Evolutionary conservation across 1,284 basidiomycete species (phyloP), one percentile per base, ranked within the genome.

Genomic region (Bjerkandera adusta): DNA sequence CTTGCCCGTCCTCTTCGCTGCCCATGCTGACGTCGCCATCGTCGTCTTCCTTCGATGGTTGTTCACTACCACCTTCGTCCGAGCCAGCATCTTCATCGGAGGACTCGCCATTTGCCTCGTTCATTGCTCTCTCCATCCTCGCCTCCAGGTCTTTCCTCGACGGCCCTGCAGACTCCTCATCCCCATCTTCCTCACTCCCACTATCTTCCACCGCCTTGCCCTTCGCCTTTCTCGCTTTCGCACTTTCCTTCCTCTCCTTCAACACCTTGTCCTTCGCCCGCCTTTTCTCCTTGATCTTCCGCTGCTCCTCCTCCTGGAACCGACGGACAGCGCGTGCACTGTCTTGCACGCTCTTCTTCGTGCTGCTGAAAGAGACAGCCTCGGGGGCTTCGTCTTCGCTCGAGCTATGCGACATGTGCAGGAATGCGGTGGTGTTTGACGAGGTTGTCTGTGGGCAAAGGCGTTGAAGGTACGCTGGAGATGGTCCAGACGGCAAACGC

Each of bases 201-300:
- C 38, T 30, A 16, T 34, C 45, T 10, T 13, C 39, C 20, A n/a
- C 49, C 15, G 15, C 50, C 35, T 50, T 58, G 3, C 39, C 47
- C 43, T 56, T 60, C 20, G 35, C 45, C 29, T 41, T 44, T 35
- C 46, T 36, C 29, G 34, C 38, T 27, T 36, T 36, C 16, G 36
- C 25, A 41, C 55, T 46, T 20, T 46, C 46, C 3, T 61, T 55
- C 4, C 59, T 58, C 42, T 60, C 60, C 55, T 68, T 68, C 49
- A 67, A 42, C 24, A 47, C 53, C 20, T 52, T 48, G 49, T 67
- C 66, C 18, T 55, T 39, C 16, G 48, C 51, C 15, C 62, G 53
- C 47, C 68, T 65, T 43, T 51, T 57, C 50, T 66, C 60, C 55
- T 61, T 68, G 44, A 40, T 42, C 50, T 63, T 67, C 29, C 46